Percentiles rank a stretch among this genome's conserved stretches.
phyloP scores from a whole-genome alignment of 208 protist species.

The Lotmaria passim region DNA sequence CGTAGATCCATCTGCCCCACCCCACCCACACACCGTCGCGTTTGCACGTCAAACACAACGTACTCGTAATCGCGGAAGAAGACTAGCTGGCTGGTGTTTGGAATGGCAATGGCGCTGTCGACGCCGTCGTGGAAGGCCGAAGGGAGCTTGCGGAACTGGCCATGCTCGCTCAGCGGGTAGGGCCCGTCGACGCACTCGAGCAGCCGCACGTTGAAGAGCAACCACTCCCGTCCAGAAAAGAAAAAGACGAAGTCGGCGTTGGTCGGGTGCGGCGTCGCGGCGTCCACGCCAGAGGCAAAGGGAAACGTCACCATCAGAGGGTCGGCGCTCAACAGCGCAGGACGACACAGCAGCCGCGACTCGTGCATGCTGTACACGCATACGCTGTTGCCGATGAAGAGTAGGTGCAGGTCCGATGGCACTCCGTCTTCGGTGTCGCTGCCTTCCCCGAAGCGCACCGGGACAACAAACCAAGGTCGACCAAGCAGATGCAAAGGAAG shows the following conservation, averaged over 20 bases:
- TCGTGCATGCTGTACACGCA: constrained; percentile 26
- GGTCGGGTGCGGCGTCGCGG: constrained; percentile 46
- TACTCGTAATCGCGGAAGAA: constrained; percentile 35
- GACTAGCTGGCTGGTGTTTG: constrained; percentile 18
- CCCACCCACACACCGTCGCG: constrained; percentile 29
- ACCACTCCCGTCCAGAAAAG: constrained; percentile 60
- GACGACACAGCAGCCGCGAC: constrained; percentile 39
- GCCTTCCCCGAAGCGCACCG: not conserved
- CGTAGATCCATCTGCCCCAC: constrained; percentile 14
- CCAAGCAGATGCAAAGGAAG: constrained; percentile 13
- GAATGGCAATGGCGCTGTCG: constrained; percentile 26
- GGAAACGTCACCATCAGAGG: constrained; percentile 40
- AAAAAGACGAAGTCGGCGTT: constrained; percentile 59
- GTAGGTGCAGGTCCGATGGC: constrained; percentile 11
- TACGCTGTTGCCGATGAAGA: constrained; percentile 33
- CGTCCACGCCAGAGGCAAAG: constrained; percentile 44
- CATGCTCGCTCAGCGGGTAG: constrained; percentile 18
- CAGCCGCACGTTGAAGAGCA: constrained; percentile 56
- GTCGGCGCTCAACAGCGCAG: constrained; percentile 34
- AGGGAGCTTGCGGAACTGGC: constrained; percentile 34
- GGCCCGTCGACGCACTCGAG: constrained; percentile 29
- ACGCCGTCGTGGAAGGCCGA: constrained; percentile 27
- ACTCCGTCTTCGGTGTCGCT: not conserved
- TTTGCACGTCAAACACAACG: constrained; percentile 23
- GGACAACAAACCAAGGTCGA: constrained; percentile 31